Base-by-base conservation (phyloP, 106 monocot species). In the Acanthochlamys bracteata region DNA sequence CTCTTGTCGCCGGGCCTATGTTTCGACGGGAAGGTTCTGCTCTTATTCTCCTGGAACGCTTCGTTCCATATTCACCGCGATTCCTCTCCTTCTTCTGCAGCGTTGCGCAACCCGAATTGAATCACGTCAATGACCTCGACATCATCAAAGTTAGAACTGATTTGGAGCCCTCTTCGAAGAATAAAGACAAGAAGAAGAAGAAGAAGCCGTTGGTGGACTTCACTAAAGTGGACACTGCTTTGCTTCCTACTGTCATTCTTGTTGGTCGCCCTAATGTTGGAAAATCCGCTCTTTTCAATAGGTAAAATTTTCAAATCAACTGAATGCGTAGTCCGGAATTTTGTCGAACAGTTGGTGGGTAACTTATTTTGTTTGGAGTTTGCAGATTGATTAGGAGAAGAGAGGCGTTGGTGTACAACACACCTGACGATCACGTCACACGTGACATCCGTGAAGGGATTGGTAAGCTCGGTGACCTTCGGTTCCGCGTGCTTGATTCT, bases 241-340 rank as follows among this genome's bases (percentile, higher is more conserved):
- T 79, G 0, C 81, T 99, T 22, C 98, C 98, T 15, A 92, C 88
- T 13, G 85, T 99, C 27, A 88, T 99, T 42, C 69, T 99, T 25
- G 84, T 99, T 39, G 98, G 98, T 59, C 83, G 98, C 4, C 98
- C 98, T 20, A 92, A 99, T 55, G 98, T 99, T 13, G 92, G 98
- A 57, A 99, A 99, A 72, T 99, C 98, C 54, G 98, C 98, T 10
- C 81, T 99, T 25, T 99, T 89, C 74, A 99, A 99, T 51, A 80
- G 98, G 92, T 98, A 60, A 77, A 45, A 10, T 14, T 49, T 49
- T 10, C 4, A 10, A 4, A 49, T 17, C 49, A 49, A 49, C 49
- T 49, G 17, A 17, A 10, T 9, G 15, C 4, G 17, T 49, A 49
- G 15, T 49, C 15, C 2, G 12, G 49, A 14, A 4, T 12, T 49